phyloP scores from a whole-genome alignment of 805 yeast genomes.

The Saturnispora silvae region DNA sequence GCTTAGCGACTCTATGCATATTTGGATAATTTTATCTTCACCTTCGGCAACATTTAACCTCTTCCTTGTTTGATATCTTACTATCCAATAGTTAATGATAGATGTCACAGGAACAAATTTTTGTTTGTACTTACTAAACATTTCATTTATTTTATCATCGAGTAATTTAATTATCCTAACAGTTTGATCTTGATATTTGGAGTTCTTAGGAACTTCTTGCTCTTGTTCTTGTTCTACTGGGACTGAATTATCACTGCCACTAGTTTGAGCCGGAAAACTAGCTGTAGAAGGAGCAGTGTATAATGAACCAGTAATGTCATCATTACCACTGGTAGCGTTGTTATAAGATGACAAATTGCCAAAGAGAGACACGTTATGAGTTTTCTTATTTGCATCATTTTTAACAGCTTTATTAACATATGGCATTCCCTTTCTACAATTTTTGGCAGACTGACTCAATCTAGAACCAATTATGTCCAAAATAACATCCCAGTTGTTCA shows the following conservation, averaged over 20 bases:
- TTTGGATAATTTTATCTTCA: constrained; percentile 49
- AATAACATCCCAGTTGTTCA: constrained; percentile 43
- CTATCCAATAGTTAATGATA: background rate
- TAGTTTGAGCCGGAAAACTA: background rate
- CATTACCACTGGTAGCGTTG: constrained; percentile 7
- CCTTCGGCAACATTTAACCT: no score
- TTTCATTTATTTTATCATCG: background rate
- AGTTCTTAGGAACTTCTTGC: background rate
- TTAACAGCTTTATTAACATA: background rate
- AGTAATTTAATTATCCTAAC: constrained; percentile 1
- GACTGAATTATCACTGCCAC: background rate
- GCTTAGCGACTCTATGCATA: constrained; percentile 51
- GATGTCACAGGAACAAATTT: background rate
- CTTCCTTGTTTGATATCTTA: constrained; percentile 43
- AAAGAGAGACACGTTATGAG: constrained; percentile 14
- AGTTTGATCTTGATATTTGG: constrained; percentile 1
- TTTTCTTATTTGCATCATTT: constrained; percentile 1
- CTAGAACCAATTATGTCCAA: constrained; percentile 50
- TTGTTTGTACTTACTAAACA: no score
- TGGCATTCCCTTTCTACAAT: constrained; percentile 19
- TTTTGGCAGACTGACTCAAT: constrained; percentile 30
- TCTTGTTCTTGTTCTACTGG: background rate
- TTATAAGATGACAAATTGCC: constrained; percentile 20
- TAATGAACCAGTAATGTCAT: no score
- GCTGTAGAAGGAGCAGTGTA: no score